A percentile compares a stretch with the other conserved stretches of the same genome.
Evolutionary conservation across 495 filamentous ascomycete genomes (phyloP).

Genomic region (Immersiella caudata): DNA sequence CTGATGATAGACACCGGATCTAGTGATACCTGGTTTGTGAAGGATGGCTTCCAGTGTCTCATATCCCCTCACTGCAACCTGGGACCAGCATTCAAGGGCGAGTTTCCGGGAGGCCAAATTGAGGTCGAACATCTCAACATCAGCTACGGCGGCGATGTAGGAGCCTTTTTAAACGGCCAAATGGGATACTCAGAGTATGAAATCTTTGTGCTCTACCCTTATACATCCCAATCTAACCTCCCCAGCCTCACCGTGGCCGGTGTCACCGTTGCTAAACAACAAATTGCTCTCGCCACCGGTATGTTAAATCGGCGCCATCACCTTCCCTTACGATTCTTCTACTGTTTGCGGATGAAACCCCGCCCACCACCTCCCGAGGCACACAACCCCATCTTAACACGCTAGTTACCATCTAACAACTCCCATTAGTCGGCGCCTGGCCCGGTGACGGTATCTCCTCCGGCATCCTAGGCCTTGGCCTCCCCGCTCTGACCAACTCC

Average conservation of each 20-base stretch:
- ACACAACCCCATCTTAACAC: too few species aligned
- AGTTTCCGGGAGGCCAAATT: constrained; percentile 49
- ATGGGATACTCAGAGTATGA: constrained; percentile 56
- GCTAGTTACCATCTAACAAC: too few species aligned
- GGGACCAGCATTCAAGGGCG: constrained; percentile 45
- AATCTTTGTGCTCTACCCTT: too few species aligned
- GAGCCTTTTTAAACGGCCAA: constrained; percentile 55
- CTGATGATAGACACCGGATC: constrained; percentile 64
- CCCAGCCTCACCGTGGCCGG: constrained; percentile 47
- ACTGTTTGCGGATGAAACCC: too few species aligned
- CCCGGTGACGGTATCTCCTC: constrained; percentile 50
- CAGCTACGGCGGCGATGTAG: constrained; percentile 55
- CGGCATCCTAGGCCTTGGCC: constrained; percentile 61
- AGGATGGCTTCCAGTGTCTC: constrained; percentile 53
- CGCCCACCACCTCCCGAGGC: too few species aligned
- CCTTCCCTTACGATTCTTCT: too few species aligned
- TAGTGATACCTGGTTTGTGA: constrained; percentile 62
- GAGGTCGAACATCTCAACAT: constrained; percentile 56
- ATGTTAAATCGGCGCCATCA: too few species aligned
- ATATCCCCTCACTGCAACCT: constrained; percentile 49
- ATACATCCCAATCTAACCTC: too few species aligned
- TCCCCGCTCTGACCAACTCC: constrained; percentile 44
- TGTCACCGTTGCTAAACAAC: constrained; percentile 54
- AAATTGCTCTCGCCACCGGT: constrained; percentile 53
- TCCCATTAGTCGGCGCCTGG: too few species aligned